These are phyloP conservation scores for Diutina catenulata DNA, from an alignment of 1,139 yeast species.

Conservation along the genomic window DNA sequence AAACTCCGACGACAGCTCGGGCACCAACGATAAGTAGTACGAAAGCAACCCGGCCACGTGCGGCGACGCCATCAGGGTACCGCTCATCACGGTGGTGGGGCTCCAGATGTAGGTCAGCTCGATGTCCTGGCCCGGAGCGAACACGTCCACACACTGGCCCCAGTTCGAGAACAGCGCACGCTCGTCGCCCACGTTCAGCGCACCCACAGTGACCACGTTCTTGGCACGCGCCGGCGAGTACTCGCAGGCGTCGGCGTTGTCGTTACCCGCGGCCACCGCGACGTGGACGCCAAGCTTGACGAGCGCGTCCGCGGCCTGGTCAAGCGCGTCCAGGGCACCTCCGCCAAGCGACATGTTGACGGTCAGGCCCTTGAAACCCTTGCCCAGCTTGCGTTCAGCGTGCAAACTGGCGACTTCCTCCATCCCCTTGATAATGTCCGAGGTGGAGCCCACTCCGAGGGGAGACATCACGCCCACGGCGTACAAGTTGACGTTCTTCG, in stretches of 20 bases:
- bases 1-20: conserved; percentile 25
- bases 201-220: conserved; percentile 34
- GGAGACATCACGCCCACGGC: conserved; percentile 32
- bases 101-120: conserved; percentile 29
- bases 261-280: conserved; percentile 37
- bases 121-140: conserved; percentile 34
- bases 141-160: conserved; percentile 33
- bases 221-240: conserved; percentile 33
- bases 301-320: conserved; percentile 32
- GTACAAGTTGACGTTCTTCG: conserved; percentile 29
- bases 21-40: conserved; percentile 30
- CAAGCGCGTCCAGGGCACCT: conserved; percentile 29
- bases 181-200: conserved; percentile 24
- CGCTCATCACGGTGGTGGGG: conserved; percentile 24
- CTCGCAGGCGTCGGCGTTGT: conserved; percentile 29
- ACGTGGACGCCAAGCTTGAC: conserved; percentile 29
- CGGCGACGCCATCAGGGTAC: conserved; percentile 36
- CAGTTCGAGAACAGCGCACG: conserved; percentile 32
- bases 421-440: conserved; percentile 33
- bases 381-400: conserved; percentile 15
- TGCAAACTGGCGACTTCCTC: conserved; percentile 31
- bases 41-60: conserved; percentile 31
- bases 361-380: conserved; percentile 32
- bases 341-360: conserved; percentile 36
- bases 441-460: conserved; percentile 28